These are phyloP conservation scores for Pelargonium citronellum DNA, from an alignment of 441 rosid species.

Conservation along the genomic window DNA sequence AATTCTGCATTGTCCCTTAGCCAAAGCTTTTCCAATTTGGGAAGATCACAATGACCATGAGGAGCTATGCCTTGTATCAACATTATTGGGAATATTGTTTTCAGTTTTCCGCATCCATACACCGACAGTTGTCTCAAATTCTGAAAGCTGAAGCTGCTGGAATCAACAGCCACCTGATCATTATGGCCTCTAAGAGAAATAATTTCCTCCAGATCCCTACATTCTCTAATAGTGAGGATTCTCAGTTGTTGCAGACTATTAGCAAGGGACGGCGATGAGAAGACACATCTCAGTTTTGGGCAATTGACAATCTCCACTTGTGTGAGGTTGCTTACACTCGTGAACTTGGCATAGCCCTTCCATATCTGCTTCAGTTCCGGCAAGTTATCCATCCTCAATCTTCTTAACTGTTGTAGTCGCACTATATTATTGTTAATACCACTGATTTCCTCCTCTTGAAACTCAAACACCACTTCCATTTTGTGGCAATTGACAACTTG, in stretches of 20 bases:
- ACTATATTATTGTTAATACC: no score
- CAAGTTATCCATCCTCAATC: background rate
- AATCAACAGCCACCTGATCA: no score
- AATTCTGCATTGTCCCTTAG: background rate
- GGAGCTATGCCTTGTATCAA: background rate
- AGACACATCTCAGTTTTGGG: background rate
- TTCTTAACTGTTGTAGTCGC: background rate
- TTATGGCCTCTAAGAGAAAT: background rate
- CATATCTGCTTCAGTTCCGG: background rate
- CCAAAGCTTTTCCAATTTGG: background rate
- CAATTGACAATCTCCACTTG: background rate
- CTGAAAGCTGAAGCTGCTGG: background rate
- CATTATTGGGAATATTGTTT: background rate
- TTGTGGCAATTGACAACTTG: background rate
- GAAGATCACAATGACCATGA: background rate
- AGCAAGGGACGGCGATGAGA: background rate
- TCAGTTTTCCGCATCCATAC: background rate
- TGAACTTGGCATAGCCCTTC: background rate
- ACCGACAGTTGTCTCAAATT: background rate
- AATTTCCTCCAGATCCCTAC: background rate
- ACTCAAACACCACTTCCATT: slow-evolving; percentile 1
- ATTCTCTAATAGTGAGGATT: background rate
- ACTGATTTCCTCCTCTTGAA: background rate
- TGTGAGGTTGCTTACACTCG: background rate
- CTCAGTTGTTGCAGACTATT: background rate